A percentile compares a stretch with the other conserved stretches of the same genome.
Evolutionary conservation across 163 green algal genomes (phyloP).

Genomic region (Prototheca cutis): DNA sequence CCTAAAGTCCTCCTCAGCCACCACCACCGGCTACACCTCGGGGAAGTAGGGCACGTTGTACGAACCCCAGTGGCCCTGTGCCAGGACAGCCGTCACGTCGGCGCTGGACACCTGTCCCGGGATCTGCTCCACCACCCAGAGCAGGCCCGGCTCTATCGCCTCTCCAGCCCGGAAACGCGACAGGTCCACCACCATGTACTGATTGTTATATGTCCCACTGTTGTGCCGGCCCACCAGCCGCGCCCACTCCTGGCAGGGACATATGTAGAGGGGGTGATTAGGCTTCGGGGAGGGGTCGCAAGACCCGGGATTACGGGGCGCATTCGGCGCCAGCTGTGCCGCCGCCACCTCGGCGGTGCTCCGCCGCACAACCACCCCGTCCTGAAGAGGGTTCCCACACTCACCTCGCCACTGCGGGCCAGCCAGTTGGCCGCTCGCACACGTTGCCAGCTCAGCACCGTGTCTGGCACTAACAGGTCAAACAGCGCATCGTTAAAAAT

Average conservation of each 20-base stretch:
- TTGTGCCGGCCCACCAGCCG: constrained; percentile 34
- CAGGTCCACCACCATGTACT: constrained; percentile 61
- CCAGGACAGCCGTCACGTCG: constrained; percentile 43
- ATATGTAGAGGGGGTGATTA: too few relatives aligned
- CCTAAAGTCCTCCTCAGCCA: not conserved
- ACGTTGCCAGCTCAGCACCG: constrained; percentile 51
- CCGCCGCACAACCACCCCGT: too few relatives aligned
- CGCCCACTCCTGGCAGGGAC: constrained; percentile 28
- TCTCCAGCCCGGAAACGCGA: constrained; percentile 47
- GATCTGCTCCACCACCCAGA: constrained; percentile 57
- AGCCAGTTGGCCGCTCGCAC: constrained; percentile 44
- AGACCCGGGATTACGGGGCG: too few relatives aligned
- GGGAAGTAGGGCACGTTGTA: constrained; percentile 38
- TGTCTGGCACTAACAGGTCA: constrained; percentile 9
- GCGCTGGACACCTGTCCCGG: constrained; percentile 37
- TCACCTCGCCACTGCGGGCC: constrained; percentile 22
- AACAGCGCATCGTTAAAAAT: constrained; percentile 36
- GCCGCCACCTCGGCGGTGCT: too few relatives aligned
- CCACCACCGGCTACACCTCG: not conserved
- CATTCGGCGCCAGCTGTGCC: too few relatives aligned
- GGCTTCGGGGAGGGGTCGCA: too few relatives aligned
- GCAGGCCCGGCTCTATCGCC: constrained; percentile 42
- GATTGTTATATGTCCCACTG: constrained; percentile 70
- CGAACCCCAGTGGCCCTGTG: constrained; percentile 45
- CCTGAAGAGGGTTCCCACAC: too few relatives aligned